Evolutionary conservation across 352 stramenopile species (phyloP).

Genomic region (Phytophthora vignae): DNA sequence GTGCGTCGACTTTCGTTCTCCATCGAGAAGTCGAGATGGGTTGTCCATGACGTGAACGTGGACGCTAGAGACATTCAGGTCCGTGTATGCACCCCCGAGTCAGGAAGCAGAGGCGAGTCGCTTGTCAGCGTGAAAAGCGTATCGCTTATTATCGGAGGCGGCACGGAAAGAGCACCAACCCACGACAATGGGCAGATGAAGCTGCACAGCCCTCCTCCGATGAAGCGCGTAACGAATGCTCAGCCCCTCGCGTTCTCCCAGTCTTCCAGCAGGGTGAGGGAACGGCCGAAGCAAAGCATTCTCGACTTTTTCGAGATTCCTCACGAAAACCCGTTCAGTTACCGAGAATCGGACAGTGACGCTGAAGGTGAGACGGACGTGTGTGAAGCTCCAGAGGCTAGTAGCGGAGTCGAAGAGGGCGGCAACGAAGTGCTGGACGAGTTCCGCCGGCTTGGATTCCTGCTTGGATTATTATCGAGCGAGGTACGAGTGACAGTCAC

Average conservation of each 20-base stretch:
- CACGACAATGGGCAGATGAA: slow-evolving; percentile 43
- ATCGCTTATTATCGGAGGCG: slow-evolving; percentile 58
- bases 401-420: slow-evolving; percentile 9
- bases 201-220: slow-evolving; percentile 23
- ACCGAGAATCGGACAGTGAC: slow-evolving; percentile 58
- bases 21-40: slow-evolving; percentile 36
- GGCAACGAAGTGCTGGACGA: slow-evolving; percentile 55
- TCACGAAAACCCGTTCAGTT: slow-evolving; percentile 80
- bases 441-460: slow-evolving; percentile 58
- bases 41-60: slow-evolving; percentile 56
- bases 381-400: slow-evolving; percentile 3
- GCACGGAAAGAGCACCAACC: slow-evolving; percentile 31
- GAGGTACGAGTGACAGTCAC: slow-evolving; percentile 72
- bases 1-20: slow-evolving; percentile 38
- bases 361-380: slow-evolving; percentile 27
- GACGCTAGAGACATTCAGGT: slow-evolving; percentile 68
- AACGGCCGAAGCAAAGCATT: slow-evolving; percentile 66
- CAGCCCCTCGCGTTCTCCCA: slow-evolving; percentile 13
- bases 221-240: slow-evolving; percentile 25
- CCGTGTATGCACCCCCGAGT: slow-evolving; percentile 66
- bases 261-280: slow-evolving; percentile 8
- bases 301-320: slow-evolving; percentile 78
- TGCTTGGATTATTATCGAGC: slow-evolving; percentile 62
- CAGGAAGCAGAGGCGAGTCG: slow-evolving; percentile 70
- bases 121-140: slow-evolving; percentile 68